These are phyloP conservation scores for Penicillium riverlandense DNA, from an alignment of 495 filamentous ascomycete genomes.

Conservation along the genomic window DNA sequence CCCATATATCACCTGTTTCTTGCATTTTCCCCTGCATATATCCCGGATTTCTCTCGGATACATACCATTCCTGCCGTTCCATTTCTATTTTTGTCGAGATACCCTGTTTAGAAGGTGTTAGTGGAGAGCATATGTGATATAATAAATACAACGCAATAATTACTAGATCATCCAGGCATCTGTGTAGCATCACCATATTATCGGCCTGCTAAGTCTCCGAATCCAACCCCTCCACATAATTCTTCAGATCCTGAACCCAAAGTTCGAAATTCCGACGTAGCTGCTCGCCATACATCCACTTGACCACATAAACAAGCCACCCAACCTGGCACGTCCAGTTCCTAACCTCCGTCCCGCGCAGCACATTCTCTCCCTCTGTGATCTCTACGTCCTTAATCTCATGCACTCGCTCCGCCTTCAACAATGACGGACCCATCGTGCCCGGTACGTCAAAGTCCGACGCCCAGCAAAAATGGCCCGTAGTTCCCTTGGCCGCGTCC, in stretches of 20 bases:
- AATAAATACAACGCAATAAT: neutral
- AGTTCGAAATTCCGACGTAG: constrained; percentile 29
- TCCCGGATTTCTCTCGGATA: too few species aligned
- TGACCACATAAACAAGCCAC: constrained; percentile 30
- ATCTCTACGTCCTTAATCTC: constrained; percentile 27
- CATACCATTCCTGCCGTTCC: neutral
- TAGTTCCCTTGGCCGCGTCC: constrained; percentile 5
- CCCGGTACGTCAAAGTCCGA: constrained; percentile 20
- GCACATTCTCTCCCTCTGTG: constrained; percentile 1
- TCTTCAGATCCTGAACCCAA: constrained; percentile 35
- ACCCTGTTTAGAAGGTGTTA: constrained; percentile 11
- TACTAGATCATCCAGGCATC: neutral
- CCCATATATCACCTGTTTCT: too few species aligned
- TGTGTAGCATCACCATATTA: too few species aligned
- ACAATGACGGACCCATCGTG: constrained; percentile 16
- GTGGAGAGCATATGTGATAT: constrained; percentile 1
- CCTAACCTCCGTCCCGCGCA: constrained; percentile 24
- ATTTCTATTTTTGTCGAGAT: constrained; percentile 7
- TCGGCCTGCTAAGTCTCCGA: neutral
- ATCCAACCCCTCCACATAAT: constrained; percentile 17
- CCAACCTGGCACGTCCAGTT: constrained; percentile 40
- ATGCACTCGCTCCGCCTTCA: constrained; percentile 34
- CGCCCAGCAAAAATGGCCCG: constrained; percentile 32
- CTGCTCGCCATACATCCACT: constrained; percentile 27
- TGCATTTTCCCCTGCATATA: too few species aligned